phyloP scores from a whole-genome alignment of 257 asterid species.

The Solanum piurae region DNA sequence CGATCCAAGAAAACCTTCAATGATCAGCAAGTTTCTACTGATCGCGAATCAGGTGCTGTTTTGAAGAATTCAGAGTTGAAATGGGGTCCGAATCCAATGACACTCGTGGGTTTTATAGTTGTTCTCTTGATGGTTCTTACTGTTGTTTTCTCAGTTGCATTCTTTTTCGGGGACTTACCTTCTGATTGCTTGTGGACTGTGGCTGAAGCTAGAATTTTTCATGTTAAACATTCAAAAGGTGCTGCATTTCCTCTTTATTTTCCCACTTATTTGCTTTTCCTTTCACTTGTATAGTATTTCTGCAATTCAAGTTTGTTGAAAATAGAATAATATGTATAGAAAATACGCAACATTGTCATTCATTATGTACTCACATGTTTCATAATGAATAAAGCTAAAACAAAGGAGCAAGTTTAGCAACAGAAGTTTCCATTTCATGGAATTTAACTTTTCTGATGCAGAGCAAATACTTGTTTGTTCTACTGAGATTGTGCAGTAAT shows the following conservation, averaged over 20 bases:
- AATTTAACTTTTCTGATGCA: neutral
- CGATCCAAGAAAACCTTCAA: constrained; percentile 18
- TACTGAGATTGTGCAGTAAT: neutral
- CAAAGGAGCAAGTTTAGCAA: neutral
- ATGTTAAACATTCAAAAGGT: constrained; percentile 38
- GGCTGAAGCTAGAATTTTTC: constrained; percentile 31
- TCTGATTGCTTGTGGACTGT: constrained; percentile 32
- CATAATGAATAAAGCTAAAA: neutral
- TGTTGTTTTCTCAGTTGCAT: constrained; percentile 37
- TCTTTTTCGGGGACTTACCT: constrained; percentile 33
- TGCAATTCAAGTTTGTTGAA: neutral
- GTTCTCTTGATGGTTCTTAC: constrained; percentile 40
- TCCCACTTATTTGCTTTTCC: neutral
- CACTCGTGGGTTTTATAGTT: constrained; percentile 27
- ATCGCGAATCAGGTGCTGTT: constrained; percentile 12
- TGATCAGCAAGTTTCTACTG: neutral
- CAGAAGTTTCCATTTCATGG: neutral
- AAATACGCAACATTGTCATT: neutral
- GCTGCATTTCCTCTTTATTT: neutral
- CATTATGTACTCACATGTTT: neutral
- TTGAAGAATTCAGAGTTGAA: constrained; percentile 9
- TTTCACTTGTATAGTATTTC: neutral
- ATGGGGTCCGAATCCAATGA: constrained; percentile 26
- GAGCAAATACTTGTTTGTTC: neutral
- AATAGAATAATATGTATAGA: neutral